Evolutionary conservation across 23 red algal genomes (phyloP), one percentile per base, ranked within the genome.

Genomic region (Pyropia haitanensis): DNA sequence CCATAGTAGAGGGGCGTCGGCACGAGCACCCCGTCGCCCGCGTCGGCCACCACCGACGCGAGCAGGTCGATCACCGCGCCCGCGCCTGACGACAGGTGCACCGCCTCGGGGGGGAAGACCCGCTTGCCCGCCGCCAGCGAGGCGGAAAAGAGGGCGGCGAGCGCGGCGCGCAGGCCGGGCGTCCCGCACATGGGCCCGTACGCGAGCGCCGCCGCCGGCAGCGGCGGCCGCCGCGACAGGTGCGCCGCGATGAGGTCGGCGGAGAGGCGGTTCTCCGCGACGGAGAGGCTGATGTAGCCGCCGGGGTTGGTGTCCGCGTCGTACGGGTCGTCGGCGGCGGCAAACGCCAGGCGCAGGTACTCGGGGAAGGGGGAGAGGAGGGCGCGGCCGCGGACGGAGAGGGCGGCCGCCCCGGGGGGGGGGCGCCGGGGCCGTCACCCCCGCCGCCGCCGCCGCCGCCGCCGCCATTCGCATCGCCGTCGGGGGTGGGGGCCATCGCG

Each of bases 181-280:
- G 21, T 56, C 16, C 79, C 79, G 17, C 23, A 63, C 67, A 49
- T 33, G 23, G 74, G 33, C 24, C 57, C 79, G 71, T 83, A 83
- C 39, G 25, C 30, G 10, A 95, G 64, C 15, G 59, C 64, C 19
- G 44, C 44, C n/a, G 20, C 19, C 7, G 67, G 60, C 20, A 83
- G 64, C 32, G 49, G 10, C 21, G 72, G 65, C 17, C 63, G 58
- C 19, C 70, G 28, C 56, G 66, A 68, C n/a, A 88, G 55, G 12
- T 78, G 65, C 30, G 49, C 56, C 14, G 76, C 33, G 26, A 95
- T 67, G 49, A 68, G 82, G 34, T 66, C 70, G 6, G 76, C 56
- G 18, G 78, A 85, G 30, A 95, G 51, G 18, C 29, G 24, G 71
- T 95, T 88, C 66, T 95, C 90, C 1, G 90, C 82, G 13, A 95